Evolutionary conservation across 2,329 filamentous ascomycete genomes (phyloP).

Genomic region (Neofusicoccum laricinum): DNA sequence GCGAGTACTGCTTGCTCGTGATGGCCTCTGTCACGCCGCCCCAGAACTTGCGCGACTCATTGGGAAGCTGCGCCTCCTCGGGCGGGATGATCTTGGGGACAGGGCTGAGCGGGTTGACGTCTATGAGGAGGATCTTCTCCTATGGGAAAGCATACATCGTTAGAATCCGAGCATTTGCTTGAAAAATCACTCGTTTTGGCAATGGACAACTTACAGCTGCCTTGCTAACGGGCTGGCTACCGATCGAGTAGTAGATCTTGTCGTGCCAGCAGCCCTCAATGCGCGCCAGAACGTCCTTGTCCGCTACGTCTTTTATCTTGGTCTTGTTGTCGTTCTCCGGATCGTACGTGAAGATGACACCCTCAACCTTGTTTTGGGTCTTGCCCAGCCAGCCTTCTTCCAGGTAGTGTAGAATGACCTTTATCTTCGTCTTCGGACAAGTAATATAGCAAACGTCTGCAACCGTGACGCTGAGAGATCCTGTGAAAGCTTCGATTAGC

Average conservation of each 20-base stretch:
- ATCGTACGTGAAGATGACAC: slow-evolving; percentile 87
- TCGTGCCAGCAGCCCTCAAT: slow-evolving; percentile 85
- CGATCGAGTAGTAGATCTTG: slow-evolving; percentile 60
- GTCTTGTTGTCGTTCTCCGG: slow-evolving; percentile 78
- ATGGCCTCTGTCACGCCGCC: slow-evolving; percentile 84
- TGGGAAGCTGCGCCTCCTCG: slow-evolving; percentile 71
- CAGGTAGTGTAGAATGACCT: slow-evolving; percentile 87
- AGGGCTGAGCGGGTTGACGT: slow-evolving; percentile 79
- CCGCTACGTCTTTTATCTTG: slow-evolving; percentile 80
- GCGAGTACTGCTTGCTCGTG: slow-evolving; percentile 72
- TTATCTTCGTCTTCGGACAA: slow-evolving; percentile 85
- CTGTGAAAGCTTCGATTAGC: slow-evolving; percentile 21
- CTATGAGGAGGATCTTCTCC: slow-evolving; percentile 71
- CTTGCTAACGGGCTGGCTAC: slow-evolving; percentile 45
- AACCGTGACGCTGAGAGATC: slow-evolving; percentile 84
- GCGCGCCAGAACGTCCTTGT: slow-evolving; percentile 76
- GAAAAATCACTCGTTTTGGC: slow-evolving; percentile 34
- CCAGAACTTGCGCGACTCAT: slow-evolving; percentile 91
- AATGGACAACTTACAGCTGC: slow-evolving; percentile 52
- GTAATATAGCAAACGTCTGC: slow-evolving; percentile 85
- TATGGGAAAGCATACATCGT: slow-evolving; percentile 17
- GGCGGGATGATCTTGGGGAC: slow-evolving; percentile 78
- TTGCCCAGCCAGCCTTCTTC: slow-evolving; percentile 95
- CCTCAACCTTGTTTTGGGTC: slow-evolving; percentile 86
- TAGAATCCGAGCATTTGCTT: slow-evolving; percentile 22